Evolutionary conservation across 176 grass and related monocot genomes (phyloP).

Genomic region (Ensete glaucum): DNA sequence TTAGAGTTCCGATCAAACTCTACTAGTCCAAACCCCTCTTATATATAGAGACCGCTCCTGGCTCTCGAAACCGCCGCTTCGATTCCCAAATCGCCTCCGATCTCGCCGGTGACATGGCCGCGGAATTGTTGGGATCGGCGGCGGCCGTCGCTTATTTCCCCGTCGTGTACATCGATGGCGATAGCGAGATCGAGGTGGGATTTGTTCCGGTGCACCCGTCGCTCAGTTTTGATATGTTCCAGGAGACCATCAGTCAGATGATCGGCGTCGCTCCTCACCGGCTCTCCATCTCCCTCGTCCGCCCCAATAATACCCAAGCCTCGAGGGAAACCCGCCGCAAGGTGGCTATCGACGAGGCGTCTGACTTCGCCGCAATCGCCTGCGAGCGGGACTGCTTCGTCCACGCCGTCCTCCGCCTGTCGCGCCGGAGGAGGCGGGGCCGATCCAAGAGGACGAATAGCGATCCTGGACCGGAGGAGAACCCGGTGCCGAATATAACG

Average conservation of each 20-base stretch:
- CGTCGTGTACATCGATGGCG: conserved; percentile 49
- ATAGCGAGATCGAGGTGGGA: conserved; percentile 44
- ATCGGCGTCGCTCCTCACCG: conserved; percentile 39
- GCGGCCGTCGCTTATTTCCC: conserved; percentile 19
- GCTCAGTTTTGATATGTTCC: conserved; percentile 29
- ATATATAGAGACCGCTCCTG: conserved; percentile 5
- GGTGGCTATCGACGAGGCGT: conserved; percentile 39
- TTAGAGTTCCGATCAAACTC: no score
- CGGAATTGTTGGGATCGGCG: not conserved
- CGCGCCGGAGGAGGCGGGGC: conserved; percentile 40
- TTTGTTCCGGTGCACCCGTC: conserved; percentile 36
- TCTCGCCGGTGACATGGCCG: conserved; percentile 18
- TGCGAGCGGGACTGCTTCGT: conserved; percentile 58
- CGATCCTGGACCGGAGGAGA: conserved; percentile 4
- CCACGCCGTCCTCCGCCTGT: conserved; percentile 31
- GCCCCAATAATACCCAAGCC: not conserved
- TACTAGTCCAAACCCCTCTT: not conserved
- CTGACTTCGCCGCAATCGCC: conserved; percentile 46
- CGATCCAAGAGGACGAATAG: conserved; percentile 19
- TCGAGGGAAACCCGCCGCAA: conserved; percentile 9
- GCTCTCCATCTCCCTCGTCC: conserved; percentile 42
- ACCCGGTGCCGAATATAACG: conserved; percentile 20
- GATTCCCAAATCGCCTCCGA: not conserved
- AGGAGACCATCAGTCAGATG: conserved; percentile 32
- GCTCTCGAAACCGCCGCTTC: not conserved